Evolutionary conservation across 345 rosid species (phyloP).

Genomic region (Arabidopsis arenosa): DNA sequence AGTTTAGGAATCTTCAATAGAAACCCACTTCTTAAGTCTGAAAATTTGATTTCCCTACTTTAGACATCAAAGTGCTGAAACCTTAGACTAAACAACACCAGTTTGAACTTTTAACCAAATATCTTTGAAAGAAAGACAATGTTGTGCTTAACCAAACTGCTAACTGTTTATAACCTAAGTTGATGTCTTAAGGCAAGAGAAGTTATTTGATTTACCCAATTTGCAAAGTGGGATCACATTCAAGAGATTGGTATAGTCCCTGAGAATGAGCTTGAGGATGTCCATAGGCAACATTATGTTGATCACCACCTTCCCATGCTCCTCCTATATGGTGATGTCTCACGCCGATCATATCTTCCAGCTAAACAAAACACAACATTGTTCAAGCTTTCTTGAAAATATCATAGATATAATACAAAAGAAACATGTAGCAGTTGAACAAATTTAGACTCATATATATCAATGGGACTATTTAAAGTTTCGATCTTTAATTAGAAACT

Average conservation of each 20-base stretch:
- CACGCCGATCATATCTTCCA: slow-evolving; percentile 78
- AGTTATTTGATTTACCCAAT: slow-evolving; percentile 64
- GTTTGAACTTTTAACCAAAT: background rate
- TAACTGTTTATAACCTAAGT: background rate
- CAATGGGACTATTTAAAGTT: slow-evolving; percentile 8
- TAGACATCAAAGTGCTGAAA: background rate
- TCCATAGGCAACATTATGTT: slow-evolving; percentile 64
- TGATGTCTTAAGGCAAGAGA: slow-evolving; percentile 12
- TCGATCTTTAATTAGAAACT: slow-evolving; percentile 2
- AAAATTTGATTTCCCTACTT: background rate
- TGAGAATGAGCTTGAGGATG: slow-evolving; percentile 73
- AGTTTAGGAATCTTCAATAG: slow-evolving; percentile 3
- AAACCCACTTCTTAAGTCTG: background rate
- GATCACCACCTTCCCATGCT: slow-evolving; percentile 77
- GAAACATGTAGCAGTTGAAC: background rate
- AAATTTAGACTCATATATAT: background rate
- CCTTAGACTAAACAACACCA: background rate
- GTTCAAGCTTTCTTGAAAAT: background rate
- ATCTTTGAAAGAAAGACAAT: background rate
- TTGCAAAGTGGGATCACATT: slow-evolving; percentile 95
- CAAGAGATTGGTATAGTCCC: slow-evolving; percentile 76
- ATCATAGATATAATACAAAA: background rate
- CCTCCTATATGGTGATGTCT: slow-evolving; percentile 60
- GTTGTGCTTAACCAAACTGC: background rate
- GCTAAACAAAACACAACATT: slow-evolving; percentile 48